Conservation (phyloP, 495 filamentous ascomycete genomes). For the Xylaria cubensis region DNA sequence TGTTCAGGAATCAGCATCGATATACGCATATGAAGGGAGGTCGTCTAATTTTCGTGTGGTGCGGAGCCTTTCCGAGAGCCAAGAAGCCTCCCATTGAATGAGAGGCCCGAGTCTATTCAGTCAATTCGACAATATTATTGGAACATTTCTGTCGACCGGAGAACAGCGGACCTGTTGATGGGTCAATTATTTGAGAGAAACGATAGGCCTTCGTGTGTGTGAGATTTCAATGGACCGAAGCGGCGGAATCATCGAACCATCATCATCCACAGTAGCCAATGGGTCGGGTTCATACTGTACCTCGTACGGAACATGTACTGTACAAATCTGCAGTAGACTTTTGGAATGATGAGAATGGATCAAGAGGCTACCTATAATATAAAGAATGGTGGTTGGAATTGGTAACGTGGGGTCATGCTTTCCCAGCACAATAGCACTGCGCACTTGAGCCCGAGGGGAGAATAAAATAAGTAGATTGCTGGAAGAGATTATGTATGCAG, state of each 20-base stretch:
- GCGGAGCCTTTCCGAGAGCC: constrained; percentile 29
- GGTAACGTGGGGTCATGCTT: constrained; percentile 23
- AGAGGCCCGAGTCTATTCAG: constrained; percentile 16
- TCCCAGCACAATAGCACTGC: constrained; percentile 25
- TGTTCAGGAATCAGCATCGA: constrained; percentile 37
- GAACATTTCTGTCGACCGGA: constrained; percentile 17
- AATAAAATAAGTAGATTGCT: background rate
- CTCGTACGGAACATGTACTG: constrained; percentile 20
- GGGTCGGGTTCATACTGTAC: constrained; percentile 27
- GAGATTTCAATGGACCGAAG: constrained; percentile 18
- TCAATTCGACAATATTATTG: constrained; percentile 9
- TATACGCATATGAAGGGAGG: constrained; percentile 36
- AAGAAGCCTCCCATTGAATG: constrained; percentile 42
- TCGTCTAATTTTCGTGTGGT: constrained; percentile 37
- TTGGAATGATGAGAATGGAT: constrained; percentile 6
- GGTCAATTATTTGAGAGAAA: constrained; percentile 23
- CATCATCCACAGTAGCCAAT: constrained; percentile 21
- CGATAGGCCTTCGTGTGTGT: background rate
- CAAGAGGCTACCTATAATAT: constrained; percentile 6
- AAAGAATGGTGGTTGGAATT: constrained; percentile 1
- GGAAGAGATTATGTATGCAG: background rate
- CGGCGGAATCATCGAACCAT: constrained; percentile 29
- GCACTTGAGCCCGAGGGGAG: constrained; percentile 9
- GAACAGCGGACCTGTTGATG: constrained; percentile 18
- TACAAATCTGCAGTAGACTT: background rate